Conservation (phyloP, 768 basidiomycete genomes). For the Tubosaeta sp. region DNA sequence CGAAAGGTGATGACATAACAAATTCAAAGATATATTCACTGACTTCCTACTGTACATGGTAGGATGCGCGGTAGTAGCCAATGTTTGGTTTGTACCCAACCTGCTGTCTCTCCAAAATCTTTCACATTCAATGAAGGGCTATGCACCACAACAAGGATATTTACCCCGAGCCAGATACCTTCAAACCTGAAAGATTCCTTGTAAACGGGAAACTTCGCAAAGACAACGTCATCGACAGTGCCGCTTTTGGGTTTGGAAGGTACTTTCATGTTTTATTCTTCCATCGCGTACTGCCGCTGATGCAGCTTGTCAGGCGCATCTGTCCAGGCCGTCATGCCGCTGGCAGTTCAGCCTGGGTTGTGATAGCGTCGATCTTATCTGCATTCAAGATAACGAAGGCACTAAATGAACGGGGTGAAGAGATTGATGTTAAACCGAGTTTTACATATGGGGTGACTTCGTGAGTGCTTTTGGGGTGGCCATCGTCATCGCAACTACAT, state of each 20-base stretch:
- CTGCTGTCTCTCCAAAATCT: neutral
- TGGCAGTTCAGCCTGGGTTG: neutral
- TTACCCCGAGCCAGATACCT: neutral
- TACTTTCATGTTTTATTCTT: neutral
- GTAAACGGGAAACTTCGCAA: neutral
- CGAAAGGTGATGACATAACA: neutral
- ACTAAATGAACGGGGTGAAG: neutral
- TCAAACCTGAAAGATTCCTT: neutral
- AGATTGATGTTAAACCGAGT: neutral
- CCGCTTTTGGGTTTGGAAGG: neutral
- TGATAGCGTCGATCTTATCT: neutral
- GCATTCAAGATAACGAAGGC: neutral
- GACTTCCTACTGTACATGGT: neutral
- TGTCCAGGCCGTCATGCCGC: neutral
- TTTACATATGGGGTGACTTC: neutral
- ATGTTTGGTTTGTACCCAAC: neutral
- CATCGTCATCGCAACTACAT: neutral
- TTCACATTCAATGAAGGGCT: neutral
- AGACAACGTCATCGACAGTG: neutral
- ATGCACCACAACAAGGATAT: neutral
- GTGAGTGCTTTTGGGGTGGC: neutral
- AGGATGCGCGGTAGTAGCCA: neutral
- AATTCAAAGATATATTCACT: neutral
- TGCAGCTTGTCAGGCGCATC: neutral
- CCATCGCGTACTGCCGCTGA: neutral